phyloP scores from a whole-genome alignment of 306 rosid genomes.

The Leucaena leucocephala region DNA sequence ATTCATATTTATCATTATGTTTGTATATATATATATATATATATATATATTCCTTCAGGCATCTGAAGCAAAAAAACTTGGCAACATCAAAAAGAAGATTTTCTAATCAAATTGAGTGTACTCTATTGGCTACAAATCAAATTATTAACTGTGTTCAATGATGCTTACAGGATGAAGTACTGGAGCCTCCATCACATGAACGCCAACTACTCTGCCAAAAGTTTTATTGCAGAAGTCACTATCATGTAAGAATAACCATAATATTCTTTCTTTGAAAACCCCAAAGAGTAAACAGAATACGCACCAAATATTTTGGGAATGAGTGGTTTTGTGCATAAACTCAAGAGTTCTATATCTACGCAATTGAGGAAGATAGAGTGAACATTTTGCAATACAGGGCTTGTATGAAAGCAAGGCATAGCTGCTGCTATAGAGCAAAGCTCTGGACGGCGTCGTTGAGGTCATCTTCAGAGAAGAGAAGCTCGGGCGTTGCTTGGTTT shows the following conservation, averaged over 20 bases:
- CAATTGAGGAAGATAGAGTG: slow-evolving; percentile 35
- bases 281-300: slow-evolving; percentile 6
- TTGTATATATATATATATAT: too few relatives aligned
- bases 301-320: neutral
- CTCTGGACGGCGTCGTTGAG: slow-evolving; percentile 41
- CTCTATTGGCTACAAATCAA: slow-evolving; percentile 20
- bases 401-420: slow-evolving; percentile 28
- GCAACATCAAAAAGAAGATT: slow-evolving; percentile 24
- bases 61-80: slow-evolving; percentile 51
- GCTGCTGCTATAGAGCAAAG: slow-evolving; percentile 39
- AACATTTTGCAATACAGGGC: slow-evolving; percentile 28
- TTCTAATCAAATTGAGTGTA: slow-evolving; percentile 17
- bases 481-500: slow-evolving; percentile 41
- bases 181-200: slow-evolving; percentile 73
- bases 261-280: slow-evolving; percentile 16
- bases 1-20: too few relatives aligned
- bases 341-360: slow-evolving; percentile 20
- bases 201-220: slow-evolving; percentile 81
- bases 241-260: slow-evolving; percentile 28
- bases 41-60: slow-evolving; percentile 57
- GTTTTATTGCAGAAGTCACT: slow-evolving; percentile 41
- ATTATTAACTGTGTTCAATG: slow-evolving; percentile 23
- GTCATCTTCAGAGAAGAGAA: slow-evolving; percentile 33
- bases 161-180: slow-evolving; percentile 90
- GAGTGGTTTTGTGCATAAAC: slow-evolving; percentile 16